Base-by-base conservation (phyloP, 2,329 filamentous ascomycete species). In the Polychaeton citri region DNA sequence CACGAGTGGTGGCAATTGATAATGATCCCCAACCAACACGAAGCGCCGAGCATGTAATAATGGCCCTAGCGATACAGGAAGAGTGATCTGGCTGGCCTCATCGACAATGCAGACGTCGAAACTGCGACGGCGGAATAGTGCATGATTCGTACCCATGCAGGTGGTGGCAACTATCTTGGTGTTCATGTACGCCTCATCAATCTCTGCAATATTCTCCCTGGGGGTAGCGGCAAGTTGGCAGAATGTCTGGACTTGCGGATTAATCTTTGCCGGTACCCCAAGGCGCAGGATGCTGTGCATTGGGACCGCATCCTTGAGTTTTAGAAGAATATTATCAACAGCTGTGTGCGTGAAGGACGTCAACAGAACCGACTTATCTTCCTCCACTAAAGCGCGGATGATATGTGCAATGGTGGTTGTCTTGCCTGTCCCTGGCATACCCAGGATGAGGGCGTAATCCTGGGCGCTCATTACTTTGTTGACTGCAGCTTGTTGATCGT, bases 21-120 rank as follows among this genome's bases (percentile, higher is more conserved):
- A 90, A 58, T 98, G 90, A 56, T 98, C 90, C 10, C 90, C 90
- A 0, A 98, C 90, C 0, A 98, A 72, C 13, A 98, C 83, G 58
- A 98, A 98, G 0, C 81, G 93, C 34, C 75, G 76, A 4, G 90
- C 86, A 74, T 95, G 83, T 8, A 90, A 77, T 47, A 98, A 92
- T 0, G 90, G 90, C 0, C 90, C 90, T 0, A 96, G 67, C 45
- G 90, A 96, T 15, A 95, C 88, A 0, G 90, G 90, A 15, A 98
- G 65, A 0, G 90, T 98, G 54, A 98, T 96, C 52, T 98, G 90
- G 2, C 87, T 95, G 1, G 90, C 90, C 60, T 98, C 90, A 46
- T 98, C 90, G 3, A 98, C 88, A 43, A 98, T 96, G 53, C 90
- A 98, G 54, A 95, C 96, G 60, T 98, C 90, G 48, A 98, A 98